phyloP scores from a whole-genome alignment of 768 basidiomycete genomes.

The Gelatoporia subvermispora region DNA sequence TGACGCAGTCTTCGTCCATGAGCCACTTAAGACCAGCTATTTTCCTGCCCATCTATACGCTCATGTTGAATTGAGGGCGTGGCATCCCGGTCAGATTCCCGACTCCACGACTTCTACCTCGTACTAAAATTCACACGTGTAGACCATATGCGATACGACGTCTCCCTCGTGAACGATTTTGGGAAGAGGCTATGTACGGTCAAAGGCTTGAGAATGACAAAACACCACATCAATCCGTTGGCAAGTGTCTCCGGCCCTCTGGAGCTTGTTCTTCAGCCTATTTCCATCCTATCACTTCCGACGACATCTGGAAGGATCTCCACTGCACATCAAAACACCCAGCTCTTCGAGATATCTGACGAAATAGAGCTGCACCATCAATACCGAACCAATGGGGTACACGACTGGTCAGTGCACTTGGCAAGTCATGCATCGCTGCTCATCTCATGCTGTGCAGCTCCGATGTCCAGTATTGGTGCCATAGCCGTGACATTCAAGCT shows the following conservation, averaged over 20 bases:
- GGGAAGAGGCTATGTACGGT: constrained; percentile 22
- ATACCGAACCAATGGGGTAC: not conserved
- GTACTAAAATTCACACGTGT: not conserved
- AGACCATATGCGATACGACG: constrained; percentile 24
- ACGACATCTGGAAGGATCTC: not conserved
- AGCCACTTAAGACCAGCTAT: constrained; percentile 11
- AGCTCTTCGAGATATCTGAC: not conserved
- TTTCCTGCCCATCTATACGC: constrained; percentile 18
- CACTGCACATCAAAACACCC: not conserved
- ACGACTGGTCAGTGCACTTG: not conserved
- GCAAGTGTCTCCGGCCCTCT: not conserved
- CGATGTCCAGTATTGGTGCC: no score
- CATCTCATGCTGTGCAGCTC: no score
- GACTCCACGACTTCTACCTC: not conserved
- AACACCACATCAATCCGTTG: constrained; percentile 6
- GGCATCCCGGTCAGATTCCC: constrained; percentile 23
- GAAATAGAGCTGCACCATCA: not conserved
- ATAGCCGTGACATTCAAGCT: no score
- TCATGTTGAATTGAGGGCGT: constrained; percentile 18
- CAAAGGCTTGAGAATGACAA: constrained; percentile 9
- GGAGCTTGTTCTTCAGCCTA: not conserved
- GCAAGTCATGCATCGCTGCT: not conserved
- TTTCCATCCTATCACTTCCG: not conserved
- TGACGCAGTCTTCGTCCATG: constrained; percentile 8
- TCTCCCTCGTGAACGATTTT: constrained; percentile 20